These are phyloP conservation scores for Hypericum androsaemum DNA, from an alignment of 345 rosid species.

Conservation along the genomic window DNA sequence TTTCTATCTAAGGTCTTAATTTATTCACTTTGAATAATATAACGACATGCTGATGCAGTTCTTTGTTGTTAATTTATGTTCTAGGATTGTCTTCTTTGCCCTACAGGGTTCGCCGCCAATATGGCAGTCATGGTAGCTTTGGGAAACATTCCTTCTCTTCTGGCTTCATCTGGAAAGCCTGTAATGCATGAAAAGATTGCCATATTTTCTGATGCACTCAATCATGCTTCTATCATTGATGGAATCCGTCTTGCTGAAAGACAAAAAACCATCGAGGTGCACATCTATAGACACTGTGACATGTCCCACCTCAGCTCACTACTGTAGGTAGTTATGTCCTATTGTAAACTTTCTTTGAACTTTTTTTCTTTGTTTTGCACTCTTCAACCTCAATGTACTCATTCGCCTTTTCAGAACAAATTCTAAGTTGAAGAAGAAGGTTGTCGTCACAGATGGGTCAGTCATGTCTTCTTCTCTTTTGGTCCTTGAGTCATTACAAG, in stretches of 20 bases:
- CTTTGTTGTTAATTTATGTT: slow-evolving; percentile 22
- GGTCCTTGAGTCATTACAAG: background rate
- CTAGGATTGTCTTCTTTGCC: slow-evolving; percentile 97
- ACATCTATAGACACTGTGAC: slow-evolving; percentile 74
- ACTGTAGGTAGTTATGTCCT: slow-evolving; percentile 45
- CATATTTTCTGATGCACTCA: slow-evolving; percentile 82
- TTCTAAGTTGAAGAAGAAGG: slow-evolving; percentile 70
- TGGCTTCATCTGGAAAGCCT: slow-evolving; percentile 37
- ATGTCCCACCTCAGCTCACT: slow-evolving; percentile 62
- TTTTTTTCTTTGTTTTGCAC: background rate
- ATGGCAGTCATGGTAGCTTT: slow-evolving; percentile 90
- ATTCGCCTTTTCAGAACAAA: slow-evolving; percentile 42
- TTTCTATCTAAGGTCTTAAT: no score
- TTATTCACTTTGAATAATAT: background rate
- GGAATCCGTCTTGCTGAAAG: slow-evolving; percentile 87
- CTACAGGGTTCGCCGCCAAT: slow-evolving; percentile 93
- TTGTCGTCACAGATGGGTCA: slow-evolving; percentile 92
- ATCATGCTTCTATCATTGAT: slow-evolving; percentile 95
- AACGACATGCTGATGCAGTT: slow-evolving; percentile 19
- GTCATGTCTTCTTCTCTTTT: slow-evolving; percentile 13
- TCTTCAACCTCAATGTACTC: slow-evolving; percentile 8
- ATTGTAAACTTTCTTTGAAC: slow-evolving; percentile 2
- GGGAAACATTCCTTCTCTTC: slow-evolving; percentile 69
- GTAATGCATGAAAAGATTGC: slow-evolving; percentile 52
- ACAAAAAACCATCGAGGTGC: slow-evolving; percentile 45